Evolutionary conservation across 2,329 filamentous ascomycete species (phyloP), one percentile per base, ranked within the genome.

Genomic region (Beauveria asiatica): DNA sequence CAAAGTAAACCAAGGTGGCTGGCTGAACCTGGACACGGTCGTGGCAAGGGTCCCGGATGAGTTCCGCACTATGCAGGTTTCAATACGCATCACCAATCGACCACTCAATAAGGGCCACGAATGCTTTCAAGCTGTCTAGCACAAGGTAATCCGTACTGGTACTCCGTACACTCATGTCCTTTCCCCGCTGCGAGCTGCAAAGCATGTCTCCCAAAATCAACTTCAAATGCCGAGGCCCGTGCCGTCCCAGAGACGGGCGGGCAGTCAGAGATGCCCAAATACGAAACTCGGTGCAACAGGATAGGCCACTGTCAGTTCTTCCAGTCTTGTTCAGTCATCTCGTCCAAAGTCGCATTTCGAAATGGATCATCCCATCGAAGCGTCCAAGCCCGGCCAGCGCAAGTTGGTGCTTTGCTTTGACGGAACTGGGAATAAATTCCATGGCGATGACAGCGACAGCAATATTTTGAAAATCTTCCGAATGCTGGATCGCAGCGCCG

Each of bases 381-480:
- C 8, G 17, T 9, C 39, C 3, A 50, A 5, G 5, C 27, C 3
- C 3, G 65, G 65, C 19, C 65, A 70, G 3, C 65, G 69, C 3
- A 85, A 84, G 66, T 76, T 85, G 16, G 76, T 86, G 10, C 72
- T 86, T 1, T 86, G 83, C 65, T 86, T 86, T 58, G 83, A 86
- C 56, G 83, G 83, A 5, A 86, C 83, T 0, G 83, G 83, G 0
- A 86, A 86, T 66, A 85, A 84, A 63, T 86, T 86, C 62, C 78
- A 81, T 48, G 83, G 83, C 10, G 81, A 85, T 56, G 83, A 84
- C 13, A 83, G 80, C 46, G 83, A 86, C 65, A 84, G 81, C 68
- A 85, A 85, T 58, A 85, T 89, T 65, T 73, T 89, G 62, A 89
- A 89, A 67, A 87, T 89, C 11, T 89, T 86, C 64, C 80, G 85